These are phyloP conservation scores for Penicillium italicum DNA, from an alignment of 2,329 filamentous ascomycete species.

Conservation along the genomic window DNA sequence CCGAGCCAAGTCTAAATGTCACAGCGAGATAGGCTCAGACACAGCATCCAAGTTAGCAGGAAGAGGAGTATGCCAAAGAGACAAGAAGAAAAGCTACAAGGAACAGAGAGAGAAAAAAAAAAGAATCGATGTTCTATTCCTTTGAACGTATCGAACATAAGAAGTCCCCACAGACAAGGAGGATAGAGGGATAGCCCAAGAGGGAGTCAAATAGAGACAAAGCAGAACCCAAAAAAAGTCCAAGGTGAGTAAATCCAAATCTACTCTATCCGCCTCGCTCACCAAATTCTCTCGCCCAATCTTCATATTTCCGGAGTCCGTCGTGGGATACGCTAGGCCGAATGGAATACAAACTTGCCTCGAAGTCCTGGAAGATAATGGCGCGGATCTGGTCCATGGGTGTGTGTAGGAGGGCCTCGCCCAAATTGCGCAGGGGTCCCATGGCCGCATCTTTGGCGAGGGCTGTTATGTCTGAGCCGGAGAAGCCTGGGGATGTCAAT, in stretches of 20 bases:
- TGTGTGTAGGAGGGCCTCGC: conserved; percentile 84
- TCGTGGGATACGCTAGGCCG: conserved; percentile 83
- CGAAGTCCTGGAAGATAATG: conserved; percentile 78
- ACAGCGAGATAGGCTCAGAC: too few relatives aligned
- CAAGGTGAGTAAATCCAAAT: neutral
- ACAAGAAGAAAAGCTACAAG: neutral
- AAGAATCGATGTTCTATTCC: neutral
- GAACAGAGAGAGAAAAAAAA: neutral
- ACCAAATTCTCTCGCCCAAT: conserved; percentile 91
- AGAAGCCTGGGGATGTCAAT: conserved; percentile 67
- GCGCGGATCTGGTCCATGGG: conserved; percentile 91
- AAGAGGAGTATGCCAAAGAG: too few relatives aligned
- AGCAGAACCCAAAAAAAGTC: neutral
- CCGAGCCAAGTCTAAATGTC: too few relatives aligned
- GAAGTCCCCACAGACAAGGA: neutral
- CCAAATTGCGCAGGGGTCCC: conserved; percentile 85
- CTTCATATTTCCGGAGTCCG: conserved; percentile 83
- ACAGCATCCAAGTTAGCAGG: too few relatives aligned
- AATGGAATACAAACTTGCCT: conserved; percentile 77
- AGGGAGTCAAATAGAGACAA: neutral
- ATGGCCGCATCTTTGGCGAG: conserved; percentile 97
- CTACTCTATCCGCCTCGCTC: conserved; percentile 70
- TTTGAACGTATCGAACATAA: conserved; percentile 1
- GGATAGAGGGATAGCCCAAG: neutral
- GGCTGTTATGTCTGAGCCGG: conserved; percentile 92